A percentile compares a stretch with the other conserved stretches of the same genome.
These are phyloP conservation scores for Ustilago shanxiensis DNA, from an alignment of 1,284 basidiomycete genomes.

Conservation along the genomic window DNA sequence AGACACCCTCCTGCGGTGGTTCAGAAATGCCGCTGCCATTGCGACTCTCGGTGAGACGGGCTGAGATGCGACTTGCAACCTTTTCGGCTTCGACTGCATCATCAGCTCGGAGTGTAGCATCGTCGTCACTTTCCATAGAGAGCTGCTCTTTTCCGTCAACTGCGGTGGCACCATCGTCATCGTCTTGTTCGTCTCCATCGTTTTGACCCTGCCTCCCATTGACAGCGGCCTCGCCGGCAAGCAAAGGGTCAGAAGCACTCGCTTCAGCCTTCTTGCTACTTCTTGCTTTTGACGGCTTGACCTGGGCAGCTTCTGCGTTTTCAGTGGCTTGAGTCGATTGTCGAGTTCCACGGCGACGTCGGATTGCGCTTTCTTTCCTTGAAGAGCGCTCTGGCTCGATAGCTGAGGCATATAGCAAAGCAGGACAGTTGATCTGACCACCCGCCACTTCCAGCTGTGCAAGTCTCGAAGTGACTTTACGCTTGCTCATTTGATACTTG, in stretches of 20 bases:
- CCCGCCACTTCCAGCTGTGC: conserved; percentile 40
- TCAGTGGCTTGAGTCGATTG: conserved; percentile 5
- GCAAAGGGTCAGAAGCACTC: conserved; percentile 18
- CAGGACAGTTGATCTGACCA: conserved; percentile 44
- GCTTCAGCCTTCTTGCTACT: conserved; percentile 6
- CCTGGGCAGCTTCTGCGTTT: not conserved
- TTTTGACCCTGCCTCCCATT: not conserved
- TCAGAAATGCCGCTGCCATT: conserved; percentile 18
- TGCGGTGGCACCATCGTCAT: conserved; percentile 3
- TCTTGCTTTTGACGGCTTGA: not conserved
- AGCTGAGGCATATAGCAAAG: conserved; percentile 23
- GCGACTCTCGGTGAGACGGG: conserved; percentile 20
- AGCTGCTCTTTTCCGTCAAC: conserved; percentile 15
- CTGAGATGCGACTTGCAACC: conserved; percentile 47
- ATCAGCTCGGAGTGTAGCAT: conserved; percentile 21
- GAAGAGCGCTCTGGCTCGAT: conserved; percentile 7
- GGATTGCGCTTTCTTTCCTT: not conserved
- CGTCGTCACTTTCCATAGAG: conserved; percentile 18
- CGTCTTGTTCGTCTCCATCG: not conserved
- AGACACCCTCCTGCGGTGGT: conserved; percentile 29
- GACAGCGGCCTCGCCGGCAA: not conserved
- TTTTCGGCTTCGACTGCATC: conserved; percentile 35
- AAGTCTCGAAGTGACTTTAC: conserved; percentile 14
- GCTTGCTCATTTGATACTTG: conserved; percentile 13
- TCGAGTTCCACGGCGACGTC: conserved; percentile 13